A percentile compares a stretch with the other conserved stretches of the same genome.
phyloP scores from a whole-genome alignment of 805 yeast genomes.

The Naumovozyma dairenensis region DNA sequence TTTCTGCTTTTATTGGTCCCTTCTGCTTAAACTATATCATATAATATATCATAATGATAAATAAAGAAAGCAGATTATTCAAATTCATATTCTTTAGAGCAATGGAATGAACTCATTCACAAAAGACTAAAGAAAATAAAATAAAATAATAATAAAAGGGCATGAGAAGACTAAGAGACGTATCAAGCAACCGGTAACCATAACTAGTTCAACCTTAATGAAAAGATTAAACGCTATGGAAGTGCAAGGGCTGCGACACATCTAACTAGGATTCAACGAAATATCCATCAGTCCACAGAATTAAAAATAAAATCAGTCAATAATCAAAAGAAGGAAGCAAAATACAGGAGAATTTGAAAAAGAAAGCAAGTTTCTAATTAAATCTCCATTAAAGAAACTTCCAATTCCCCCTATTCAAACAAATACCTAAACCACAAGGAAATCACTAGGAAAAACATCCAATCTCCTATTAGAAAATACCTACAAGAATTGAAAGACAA shows the following conservation, averaged over 20 bases:
- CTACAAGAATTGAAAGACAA: conserved; percentile 1
- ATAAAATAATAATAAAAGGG: conserved; percentile 13
- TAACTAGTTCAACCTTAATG: not conserved
- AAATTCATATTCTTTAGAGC: too few species aligned
- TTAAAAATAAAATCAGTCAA: conserved; percentile 1
- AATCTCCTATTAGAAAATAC: conserved; percentile 2
- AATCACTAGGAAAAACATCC: conserved; percentile 1
- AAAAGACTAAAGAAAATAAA: conserved; percentile 4
- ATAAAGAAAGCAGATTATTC: too few species aligned
- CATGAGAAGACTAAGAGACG: conserved; percentile 20
- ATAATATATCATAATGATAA: too few species aligned
- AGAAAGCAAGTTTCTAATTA: conserved; percentile 2
- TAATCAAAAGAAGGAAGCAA: not conserved
- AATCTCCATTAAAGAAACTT: conserved; percentile 4
- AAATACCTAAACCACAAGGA: not conserved
- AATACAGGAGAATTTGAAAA: too few species aligned
- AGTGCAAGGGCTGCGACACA: conserved; percentile 27
- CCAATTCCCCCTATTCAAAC: not conserved
- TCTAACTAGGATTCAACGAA: conserved; percentile 12
- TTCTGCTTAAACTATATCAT: too few species aligned
- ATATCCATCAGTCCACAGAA: conserved; percentile 6
- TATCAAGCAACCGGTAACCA: conserved; percentile 19
- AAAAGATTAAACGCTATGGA: conserved; percentile 3
- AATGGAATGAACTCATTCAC: conserved; percentile 24
- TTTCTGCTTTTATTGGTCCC: too few species aligned